phyloP scores from a whole-genome alignment of 768 basidiomycete species.

The Termitomyces sp. region DNA sequence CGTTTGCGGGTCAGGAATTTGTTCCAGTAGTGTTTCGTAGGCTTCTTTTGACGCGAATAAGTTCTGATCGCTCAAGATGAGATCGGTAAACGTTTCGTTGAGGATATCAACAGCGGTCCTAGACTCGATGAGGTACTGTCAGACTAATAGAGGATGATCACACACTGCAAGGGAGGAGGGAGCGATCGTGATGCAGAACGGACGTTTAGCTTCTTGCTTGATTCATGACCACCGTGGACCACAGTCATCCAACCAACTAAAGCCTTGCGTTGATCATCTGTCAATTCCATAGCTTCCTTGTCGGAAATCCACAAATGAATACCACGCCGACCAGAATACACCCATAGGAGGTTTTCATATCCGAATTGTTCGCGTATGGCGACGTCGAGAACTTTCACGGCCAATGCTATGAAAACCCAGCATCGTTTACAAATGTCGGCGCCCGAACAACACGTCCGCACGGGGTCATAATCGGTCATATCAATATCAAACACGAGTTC shows the following conservation, averaged over 20 bases:
- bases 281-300: conserved; percentile 78
- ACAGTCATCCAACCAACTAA: conserved; percentile 87
- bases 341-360: conserved; percentile 88
- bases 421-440: conserved; percentile 89
- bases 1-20: conserved; percentile 62
- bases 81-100: conserved; percentile 48
- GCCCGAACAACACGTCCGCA: conserved; percentile 91
- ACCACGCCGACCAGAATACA: conserved; percentile 96
- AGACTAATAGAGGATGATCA: conserved; percentile 10
- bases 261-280: conserved; percentile 85
- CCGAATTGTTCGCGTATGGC: conserved; percentile 87
- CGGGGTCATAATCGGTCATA: conserved; percentile 97
- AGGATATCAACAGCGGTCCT: conserved; percentile 48
- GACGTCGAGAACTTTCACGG: conserved; percentile 80
- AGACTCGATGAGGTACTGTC: background rate
- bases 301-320: conserved; percentile 99
- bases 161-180: conserved; percentile 73
- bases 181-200: conserved; percentile 40
- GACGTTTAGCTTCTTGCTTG: conserved; percentile 78
- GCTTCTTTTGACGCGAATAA: conserved; percentile 69
- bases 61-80: conserved; percentile 81
- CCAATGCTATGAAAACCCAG: conserved; percentile 92
- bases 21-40: conserved; percentile 67
- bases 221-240: conserved; percentile 74
- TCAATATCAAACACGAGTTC: conserved; percentile 99